A percentile compares a stretch with the other conserved stretches of the same genome.
These are phyloP conservation scores for Candida neerlandica DNA, from an alignment of 1,139 yeast species.

Conservation along the genomic window DNA sequence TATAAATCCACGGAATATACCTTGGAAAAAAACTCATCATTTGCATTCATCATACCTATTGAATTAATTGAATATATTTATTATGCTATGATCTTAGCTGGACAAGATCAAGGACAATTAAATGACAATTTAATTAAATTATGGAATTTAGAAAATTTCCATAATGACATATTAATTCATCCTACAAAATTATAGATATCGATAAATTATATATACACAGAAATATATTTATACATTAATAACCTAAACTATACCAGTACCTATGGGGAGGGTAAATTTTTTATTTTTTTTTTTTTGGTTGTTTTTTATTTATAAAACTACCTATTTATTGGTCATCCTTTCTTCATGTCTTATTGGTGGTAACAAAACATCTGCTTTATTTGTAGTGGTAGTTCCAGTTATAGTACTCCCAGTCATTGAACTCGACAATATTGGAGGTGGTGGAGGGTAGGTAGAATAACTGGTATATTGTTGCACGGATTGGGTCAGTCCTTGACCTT, in stretches of 20 bases:
- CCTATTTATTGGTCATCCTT: slow-evolving; percentile 4
- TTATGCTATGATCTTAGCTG: slow-evolving; percentile 3
- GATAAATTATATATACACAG: slow-evolving; percentile 8
- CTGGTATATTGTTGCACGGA: slow-evolving; percentile 8
- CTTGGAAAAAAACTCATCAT: slow-evolving; percentile 30
- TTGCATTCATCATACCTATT: slow-evolving; percentile 34
- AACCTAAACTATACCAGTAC: too few relatives aligned
- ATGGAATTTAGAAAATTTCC: slow-evolving; percentile 29
- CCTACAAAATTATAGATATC: slow-evolving; percentile 14
- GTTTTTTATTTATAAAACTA: background rate
- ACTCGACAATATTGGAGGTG: slow-evolving; percentile 16
- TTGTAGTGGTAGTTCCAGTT: background rate
- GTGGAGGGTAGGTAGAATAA: slow-evolving; percentile 19
- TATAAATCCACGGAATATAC: slow-evolving; percentile 12
- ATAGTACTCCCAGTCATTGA: background rate
- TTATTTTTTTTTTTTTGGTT: slow-evolving; percentile 1
- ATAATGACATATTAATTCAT: slow-evolving; percentile 23
- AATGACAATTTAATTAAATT: slow-evolving; percentile 18
- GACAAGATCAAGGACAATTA: slow-evolving; percentile 4
- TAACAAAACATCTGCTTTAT: slow-evolving; percentile 12
- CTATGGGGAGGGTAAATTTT: background rate
- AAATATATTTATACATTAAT: too few relatives aligned
- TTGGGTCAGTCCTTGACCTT: background rate
- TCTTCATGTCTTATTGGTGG: slow-evolving; percentile 17
- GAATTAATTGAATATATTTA: slow-evolving; percentile 27